phyloP scores from a whole-genome alignment of 495 filamentous ascomycete genomes.

The Hypoxylon crocopeplum region DNA sequence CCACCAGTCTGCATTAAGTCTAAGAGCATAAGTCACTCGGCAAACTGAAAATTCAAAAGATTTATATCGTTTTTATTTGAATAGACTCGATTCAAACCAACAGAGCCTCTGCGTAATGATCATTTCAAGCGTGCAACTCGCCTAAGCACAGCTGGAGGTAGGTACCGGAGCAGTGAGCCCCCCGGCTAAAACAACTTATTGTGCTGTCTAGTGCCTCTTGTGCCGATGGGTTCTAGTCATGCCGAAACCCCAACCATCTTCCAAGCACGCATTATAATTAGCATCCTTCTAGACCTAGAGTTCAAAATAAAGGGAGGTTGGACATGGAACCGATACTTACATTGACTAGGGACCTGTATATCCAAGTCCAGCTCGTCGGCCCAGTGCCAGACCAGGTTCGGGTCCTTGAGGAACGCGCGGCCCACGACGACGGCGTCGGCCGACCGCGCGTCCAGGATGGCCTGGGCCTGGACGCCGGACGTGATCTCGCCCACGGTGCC shows the following conservation, averaged over 20 bases:
- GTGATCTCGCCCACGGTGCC: slow-evolving; percentile 61
- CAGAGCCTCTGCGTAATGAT: too few relatives aligned
- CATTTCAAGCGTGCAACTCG: too few relatives aligned
- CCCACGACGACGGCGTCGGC: slow-evolving; percentile 69
- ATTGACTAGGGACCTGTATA: slow-evolving; percentile 68
- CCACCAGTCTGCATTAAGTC: too few relatives aligned
- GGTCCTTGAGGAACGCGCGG: slow-evolving; percentile 73
- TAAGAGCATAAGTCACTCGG: too few relatives aligned
- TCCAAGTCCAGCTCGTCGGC: slow-evolving; percentile 71
- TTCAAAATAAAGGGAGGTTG: background rate
- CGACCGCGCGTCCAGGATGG: slow-evolving; percentile 58
- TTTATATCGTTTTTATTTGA: too few relatives aligned
- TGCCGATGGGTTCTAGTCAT: slow-evolving; percentile 30
- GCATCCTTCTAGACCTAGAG: background rate
- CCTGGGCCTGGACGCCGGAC: slow-evolving; percentile 54
- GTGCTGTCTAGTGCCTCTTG: slow-evolving; percentile 1
- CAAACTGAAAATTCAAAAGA: too few relatives aligned
- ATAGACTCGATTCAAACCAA: too few relatives aligned
- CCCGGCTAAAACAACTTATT: too few relatives aligned
- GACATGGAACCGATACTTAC: too few relatives aligned
- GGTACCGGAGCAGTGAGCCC: too few relatives aligned
- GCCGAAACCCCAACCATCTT: slow-evolving; percentile 31
- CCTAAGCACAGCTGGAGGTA: too few relatives aligned
- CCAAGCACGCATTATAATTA: background rate
- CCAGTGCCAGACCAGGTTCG: slow-evolving; percentile 70